Base-by-base conservation (phyloP, 306 rosid genomes). In the Senna siamea region DNA sequence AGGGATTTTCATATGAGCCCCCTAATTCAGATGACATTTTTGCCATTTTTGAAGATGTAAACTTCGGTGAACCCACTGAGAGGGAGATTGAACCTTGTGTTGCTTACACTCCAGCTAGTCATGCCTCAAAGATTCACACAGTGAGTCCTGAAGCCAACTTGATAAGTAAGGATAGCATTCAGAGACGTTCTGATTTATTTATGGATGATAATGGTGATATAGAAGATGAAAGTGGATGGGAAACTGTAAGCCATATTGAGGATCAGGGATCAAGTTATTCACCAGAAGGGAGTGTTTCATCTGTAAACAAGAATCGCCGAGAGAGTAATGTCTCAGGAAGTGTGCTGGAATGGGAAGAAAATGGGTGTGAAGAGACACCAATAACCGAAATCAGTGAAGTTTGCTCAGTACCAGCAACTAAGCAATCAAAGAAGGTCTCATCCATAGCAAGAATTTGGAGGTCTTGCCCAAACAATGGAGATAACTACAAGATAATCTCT, bases 191-290 rank as follows among this genome's bases (percentile, higher is more conserved):
- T 2, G 80, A 76, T 78, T 67, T 75, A 52, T 90, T 44, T 60
- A 41, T 80, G 60, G 89, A 85, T 73, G 85, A 85, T 35, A 83
- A 85, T 55, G 86, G 87, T 48, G 96, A 91, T 26, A 50, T 88
- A 34, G 97, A 90, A 50, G 97, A 93, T 66, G 98, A 89, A 79
- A 93, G 98, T 84, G 98, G 97, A 74, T 93, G 98, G 98, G 98
- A 93, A 83, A 93, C 96, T 11, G 97, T 84, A 41, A 93, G 98
- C 85, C 96, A 89, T 74, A 54, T 72, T 19, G 98, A 93, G 77
- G 97, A 93, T 79, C 96, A 93, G 85, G 96, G 90, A 71, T 93
- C 98, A 12, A 85, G 91, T 83, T 86, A 65, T 81, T 91, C 97
- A 32, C 92, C 80, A 0, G 97, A 87, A 67, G 97, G 93, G 73